phyloP scores from a whole-genome alignment of 352 stramenopile species.

The Phytophthora litchii region DNA sequence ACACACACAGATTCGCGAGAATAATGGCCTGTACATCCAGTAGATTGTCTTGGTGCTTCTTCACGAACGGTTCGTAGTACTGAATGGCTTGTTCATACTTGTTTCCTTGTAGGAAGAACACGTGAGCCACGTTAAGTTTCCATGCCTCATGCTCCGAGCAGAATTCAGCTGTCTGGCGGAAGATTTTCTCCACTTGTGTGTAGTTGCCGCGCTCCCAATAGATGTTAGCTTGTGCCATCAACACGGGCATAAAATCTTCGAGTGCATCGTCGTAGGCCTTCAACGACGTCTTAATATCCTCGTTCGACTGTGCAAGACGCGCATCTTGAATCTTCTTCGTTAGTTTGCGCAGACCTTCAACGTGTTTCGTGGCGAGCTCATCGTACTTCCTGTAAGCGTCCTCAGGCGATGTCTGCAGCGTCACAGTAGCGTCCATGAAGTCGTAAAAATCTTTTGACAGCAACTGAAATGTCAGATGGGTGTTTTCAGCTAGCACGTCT shows the following conservation, averaged over 20 bases:
- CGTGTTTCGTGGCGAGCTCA: constrained; percentile 92
- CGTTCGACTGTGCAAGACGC: constrained; percentile 89
- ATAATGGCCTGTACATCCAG: constrained; percentile 96
- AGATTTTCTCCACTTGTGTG: constrained; percentile 96
- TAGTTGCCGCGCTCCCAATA: constrained; percentile 98
- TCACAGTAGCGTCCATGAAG: constrained; percentile 96
- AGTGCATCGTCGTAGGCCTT: constrained; percentile 95
- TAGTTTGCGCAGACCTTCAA: constrained; percentile 92
- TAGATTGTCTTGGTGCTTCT: constrained; percentile 91
- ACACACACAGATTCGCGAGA: constrained; percentile 97
- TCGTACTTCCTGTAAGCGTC: constrained; percentile 95
- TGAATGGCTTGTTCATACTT: constrained; percentile 90
- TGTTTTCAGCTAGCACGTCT: constrained; percentile 95
- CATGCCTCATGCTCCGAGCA: constrained; percentile 95
- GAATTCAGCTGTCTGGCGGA: constrained; percentile 95
- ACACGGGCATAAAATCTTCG: constrained; percentile 95
- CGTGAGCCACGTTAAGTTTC: constrained; percentile 96
- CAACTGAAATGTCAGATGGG: constrained; percentile 93
- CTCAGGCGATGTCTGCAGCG: constrained; percentile 93
- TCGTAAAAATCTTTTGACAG: constrained; percentile 94
- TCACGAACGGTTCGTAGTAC: constrained; percentile 97
- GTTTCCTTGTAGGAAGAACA: constrained; percentile 95
- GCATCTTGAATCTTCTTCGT: constrained; percentile 96
- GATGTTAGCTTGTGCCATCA: constrained; percentile 96
- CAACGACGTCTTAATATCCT: constrained; percentile 91